phyloP scores from a whole-genome alignment of 2,329 filamentous ascomycete genomes.

The Fusarium chaquense region DNA sequence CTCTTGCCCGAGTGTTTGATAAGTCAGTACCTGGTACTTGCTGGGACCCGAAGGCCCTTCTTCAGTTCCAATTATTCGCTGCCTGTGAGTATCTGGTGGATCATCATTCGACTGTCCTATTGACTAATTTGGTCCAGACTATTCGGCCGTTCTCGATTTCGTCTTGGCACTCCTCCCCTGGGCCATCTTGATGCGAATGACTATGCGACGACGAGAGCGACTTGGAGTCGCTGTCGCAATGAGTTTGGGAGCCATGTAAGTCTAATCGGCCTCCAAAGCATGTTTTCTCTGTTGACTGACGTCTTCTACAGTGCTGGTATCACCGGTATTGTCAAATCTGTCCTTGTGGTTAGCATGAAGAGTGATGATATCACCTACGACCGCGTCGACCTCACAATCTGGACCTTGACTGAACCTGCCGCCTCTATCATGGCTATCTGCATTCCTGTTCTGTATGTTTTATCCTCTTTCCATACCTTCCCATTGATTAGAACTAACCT shows the following conservation, averaged over 20 bases:
- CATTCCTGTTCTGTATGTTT: slow-evolving; percentile 51
- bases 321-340: slow-evolving; percentile 52
- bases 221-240: slow-evolving; percentile 53
- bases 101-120: accelerated
- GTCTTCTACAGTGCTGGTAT: slow-evolving; percentile 47
- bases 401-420: slow-evolving; percentile 53
- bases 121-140: slow-evolving; percentile 42
- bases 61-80: slow-evolving; percentile 50
- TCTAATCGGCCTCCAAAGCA: accelerated
- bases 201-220: slow-evolving; percentile 50
- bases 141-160: slow-evolving; percentile 52
- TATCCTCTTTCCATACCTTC: accelerated
- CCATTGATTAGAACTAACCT: background rate
- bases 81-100: slow-evolving; percentile 44
- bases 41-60: slow-evolving; percentile 47
- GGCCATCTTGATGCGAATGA: slow-evolving; percentile 52
- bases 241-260: slow-evolving; percentile 53
- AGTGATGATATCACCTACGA: slow-evolving; percentile 52
- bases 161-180: slow-evolving; percentile 52
- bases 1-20: slow-evolving; percentile 47
- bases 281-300: background rate
- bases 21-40: slow-evolving; percentile 46
- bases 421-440: slow-evolving; percentile 54
- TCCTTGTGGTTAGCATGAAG: slow-evolving; percentile 50
- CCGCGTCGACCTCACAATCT: slow-evolving; percentile 53